phyloP scores from a whole-genome alignment of 1,284 basidiomycete genomes.

The Irpex rosettiformis region DNA sequence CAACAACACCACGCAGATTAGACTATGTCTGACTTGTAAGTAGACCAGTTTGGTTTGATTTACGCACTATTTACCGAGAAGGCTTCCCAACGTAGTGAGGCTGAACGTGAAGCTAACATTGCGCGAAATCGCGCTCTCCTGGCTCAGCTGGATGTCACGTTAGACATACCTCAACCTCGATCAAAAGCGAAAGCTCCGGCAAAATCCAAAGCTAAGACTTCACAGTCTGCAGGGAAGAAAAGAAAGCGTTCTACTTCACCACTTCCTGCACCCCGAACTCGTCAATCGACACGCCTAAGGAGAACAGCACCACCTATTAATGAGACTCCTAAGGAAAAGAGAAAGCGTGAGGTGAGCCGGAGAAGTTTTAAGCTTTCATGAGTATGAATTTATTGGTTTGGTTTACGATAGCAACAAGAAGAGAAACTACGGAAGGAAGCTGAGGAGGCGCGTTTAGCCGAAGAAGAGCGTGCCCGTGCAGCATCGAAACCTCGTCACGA shows the following conservation, averaged over 20 bases:
- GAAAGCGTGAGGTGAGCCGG: conserved; percentile 61
- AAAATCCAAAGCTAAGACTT: conserved; percentile 51
- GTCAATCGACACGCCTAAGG: conserved; percentile 62
- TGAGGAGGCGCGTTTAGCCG: conserved; percentile 54
- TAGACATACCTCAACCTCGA: conserved; percentile 37
- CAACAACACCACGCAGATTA: background rate
- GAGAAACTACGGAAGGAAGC: conserved; percentile 46
- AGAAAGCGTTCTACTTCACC: conserved; percentile 42
- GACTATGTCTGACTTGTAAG: conserved; percentile 16
- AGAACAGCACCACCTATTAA: conserved; percentile 44
- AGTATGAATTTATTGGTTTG: background rate
- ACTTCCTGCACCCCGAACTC: conserved; percentile 37
- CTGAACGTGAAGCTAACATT: conserved; percentile 74
- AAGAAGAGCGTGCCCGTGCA: conserved; percentile 55
- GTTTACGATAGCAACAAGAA: conserved; percentile 36
- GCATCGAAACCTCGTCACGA: conserved; percentile 66
- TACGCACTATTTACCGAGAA: background rate
- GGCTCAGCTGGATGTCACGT: conserved; percentile 63
- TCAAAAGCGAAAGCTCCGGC: conserved; percentile 14
- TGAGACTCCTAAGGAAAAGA: conserved; percentile 60
- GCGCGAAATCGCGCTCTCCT: conserved; percentile 72
- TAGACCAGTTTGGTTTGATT: background rate
- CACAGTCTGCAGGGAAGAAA: conserved; percentile 55
- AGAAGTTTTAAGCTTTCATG: too few species aligned
- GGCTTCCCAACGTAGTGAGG: conserved; percentile 45